These are phyloP conservation scores for Collariella sp. DNA, from an alignment of 495 filamentous ascomycete species.

Conservation along the genomic window DNA sequence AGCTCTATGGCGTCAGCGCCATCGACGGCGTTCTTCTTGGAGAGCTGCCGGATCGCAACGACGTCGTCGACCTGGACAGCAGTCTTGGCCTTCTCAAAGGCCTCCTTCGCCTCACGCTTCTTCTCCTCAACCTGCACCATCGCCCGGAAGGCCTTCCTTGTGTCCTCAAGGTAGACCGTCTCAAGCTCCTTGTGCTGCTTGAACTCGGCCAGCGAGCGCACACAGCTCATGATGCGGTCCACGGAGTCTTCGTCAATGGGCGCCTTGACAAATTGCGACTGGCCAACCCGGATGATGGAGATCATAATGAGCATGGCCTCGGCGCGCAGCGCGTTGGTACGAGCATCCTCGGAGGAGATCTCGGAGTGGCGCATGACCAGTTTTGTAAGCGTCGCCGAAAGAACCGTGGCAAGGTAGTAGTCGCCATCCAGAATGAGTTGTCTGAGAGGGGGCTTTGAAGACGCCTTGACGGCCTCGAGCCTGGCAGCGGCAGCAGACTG, in stretches of 20 bases:
- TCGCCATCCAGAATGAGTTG: slow-evolving; percentile 96
- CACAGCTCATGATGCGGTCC: slow-evolving; percentile 94
- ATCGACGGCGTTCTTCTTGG: slow-evolving; percentile 82
- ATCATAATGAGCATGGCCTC: slow-evolving; percentile 99
- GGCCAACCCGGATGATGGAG: slow-evolving; percentile 92
- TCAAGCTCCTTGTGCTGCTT: slow-evolving; percentile 81
- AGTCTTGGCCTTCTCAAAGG: slow-evolving; percentile 82
- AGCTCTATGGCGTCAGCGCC: slow-evolving; percentile 77
- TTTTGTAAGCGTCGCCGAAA: slow-evolving; percentile 92
- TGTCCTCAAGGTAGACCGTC: slow-evolving; percentile 89
- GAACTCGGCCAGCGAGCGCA: slow-evolving; percentile 89
- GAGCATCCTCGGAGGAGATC: slow-evolving; percentile 74
- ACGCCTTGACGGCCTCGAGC: slow-evolving; percentile 92
- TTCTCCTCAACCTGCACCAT: slow-evolving; percentile 98
- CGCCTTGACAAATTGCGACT: slow-evolving; percentile 94
- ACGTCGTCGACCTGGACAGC: slow-evolving; percentile 95
- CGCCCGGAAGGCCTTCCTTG: slow-evolving; percentile 89
- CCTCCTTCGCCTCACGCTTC: slow-evolving; percentile 87
- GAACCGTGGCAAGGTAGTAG: slow-evolving; percentile 91
- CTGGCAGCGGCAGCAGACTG: slow-evolving; percentile 82
- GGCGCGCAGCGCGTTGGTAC: slow-evolving; percentile 88
- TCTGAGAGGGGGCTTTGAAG: slow-evolving; percentile 90
- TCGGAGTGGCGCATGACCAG: slow-evolving; percentile 97
- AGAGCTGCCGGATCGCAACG: slow-evolving; percentile 81
- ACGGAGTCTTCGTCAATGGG: slow-evolving; percentile 97